A percentile compares a stretch with the other conserved stretches of the same genome.
phyloP scores from a whole-genome alignment of 2,329 filamentous ascomycete genomes.

The Epichloe sibirici region DNA sequence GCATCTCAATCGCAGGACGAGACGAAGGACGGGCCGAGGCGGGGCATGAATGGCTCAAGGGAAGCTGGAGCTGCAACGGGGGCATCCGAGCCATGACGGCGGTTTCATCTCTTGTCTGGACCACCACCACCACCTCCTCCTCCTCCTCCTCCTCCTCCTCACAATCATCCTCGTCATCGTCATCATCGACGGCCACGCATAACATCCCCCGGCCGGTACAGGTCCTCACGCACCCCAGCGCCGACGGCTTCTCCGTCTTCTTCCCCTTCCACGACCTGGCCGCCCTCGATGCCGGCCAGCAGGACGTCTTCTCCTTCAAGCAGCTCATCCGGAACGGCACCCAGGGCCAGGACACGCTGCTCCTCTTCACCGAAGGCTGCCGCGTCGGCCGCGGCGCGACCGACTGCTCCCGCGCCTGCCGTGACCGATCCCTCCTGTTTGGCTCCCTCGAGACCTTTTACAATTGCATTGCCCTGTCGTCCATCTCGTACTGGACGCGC shows the following conservation, averaged over 20 bases:
- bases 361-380: conserved; percentile 22
- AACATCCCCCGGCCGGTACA: conserved; percentile 12
- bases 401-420: conserved; percentile 23
- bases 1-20: background rate
- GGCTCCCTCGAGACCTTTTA: conserved; percentile 26
- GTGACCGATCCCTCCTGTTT: conserved; percentile 18
- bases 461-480: conserved; percentile 25
- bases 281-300: conserved; percentile 15
- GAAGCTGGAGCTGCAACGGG: background rate
- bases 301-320: conserved; percentile 19
- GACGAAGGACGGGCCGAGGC: too few relatives aligned
- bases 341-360: conserved; percentile 20
- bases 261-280: conserved; percentile 26
- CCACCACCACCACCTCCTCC: too few relatives aligned
- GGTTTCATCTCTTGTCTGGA: background rate
- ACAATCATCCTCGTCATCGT: background rate
- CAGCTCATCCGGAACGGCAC: conserved; percentile 22
- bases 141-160: background rate
- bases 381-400: conserved; percentile 13
- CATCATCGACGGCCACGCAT: background rate
- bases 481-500: conserved; percentile 22
- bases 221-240: conserved; percentile 14
- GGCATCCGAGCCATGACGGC: background rate
- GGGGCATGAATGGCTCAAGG: background rate
- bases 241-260: conserved; percentile 23